Conservation (phyloP, 2,329 filamentous ascomycete species). For the Fusarium pseudograminearum region DNA sequence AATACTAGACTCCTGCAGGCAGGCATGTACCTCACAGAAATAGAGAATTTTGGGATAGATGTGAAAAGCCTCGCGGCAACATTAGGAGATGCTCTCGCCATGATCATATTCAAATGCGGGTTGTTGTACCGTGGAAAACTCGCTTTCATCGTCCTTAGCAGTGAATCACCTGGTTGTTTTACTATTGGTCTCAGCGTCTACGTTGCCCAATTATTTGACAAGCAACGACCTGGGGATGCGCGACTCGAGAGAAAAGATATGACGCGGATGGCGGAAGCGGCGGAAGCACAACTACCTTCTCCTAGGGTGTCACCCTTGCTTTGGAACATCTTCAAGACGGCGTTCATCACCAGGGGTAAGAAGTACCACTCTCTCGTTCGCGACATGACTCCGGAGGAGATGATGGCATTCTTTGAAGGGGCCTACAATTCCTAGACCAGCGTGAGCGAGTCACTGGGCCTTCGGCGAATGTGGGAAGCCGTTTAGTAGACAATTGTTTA, state of each 20-base stretch:
- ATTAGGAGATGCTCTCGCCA: neutral
- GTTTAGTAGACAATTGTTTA: neutral
- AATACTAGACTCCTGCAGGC: no score
- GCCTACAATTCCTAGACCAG: no score
- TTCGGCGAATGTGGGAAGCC: no score
- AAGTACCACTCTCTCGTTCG: accelerated
- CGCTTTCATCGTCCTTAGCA: neutral
- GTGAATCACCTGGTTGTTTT: neutral
- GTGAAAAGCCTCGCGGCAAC: neutral
- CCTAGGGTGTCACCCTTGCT: neutral
- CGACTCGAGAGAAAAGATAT: no score
- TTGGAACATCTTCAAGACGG: neutral
- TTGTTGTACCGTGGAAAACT: accelerated
- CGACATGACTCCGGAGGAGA: accelerated
- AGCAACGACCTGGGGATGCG: no score
- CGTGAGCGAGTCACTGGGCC: no score
- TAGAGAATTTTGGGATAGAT: neutral
- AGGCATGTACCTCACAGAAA: no score
- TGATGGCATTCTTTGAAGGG: neutral
- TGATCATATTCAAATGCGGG: neutral
- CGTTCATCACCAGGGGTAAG: neutral
- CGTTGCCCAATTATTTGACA: no score
- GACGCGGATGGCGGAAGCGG: no score
- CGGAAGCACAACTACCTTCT: neutral
- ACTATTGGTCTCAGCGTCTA: neutral